Evolutionary conservation across 129 eudicot species (phyloP), one percentile per base, ranked within the genome.

Genomic region (Calendula officinalis): DNA sequence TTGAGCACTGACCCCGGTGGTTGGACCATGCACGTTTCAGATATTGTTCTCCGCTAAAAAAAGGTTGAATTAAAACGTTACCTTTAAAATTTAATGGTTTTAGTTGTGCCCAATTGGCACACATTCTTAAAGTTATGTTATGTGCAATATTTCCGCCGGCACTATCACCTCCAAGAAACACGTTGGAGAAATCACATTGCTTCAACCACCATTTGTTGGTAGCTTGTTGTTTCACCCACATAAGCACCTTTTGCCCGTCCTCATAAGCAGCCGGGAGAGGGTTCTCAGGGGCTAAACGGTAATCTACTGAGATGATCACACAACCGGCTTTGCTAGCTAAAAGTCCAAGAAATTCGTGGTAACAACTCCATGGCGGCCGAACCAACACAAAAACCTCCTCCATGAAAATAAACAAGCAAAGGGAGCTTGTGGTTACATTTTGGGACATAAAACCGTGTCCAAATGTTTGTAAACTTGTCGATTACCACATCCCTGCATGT

Each of bases 361-460:
- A 90, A 66, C 97, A 90, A 62, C 77, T 78, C 97, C 97, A 90
- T 27, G 95, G 95, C 81, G 35, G 97, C 81, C 14, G 97, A 86
- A 33, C 95, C 95, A 10, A 90, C 94, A 40, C 97, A 90, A 80
- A 90, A 90, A 51, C 97, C 97, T 49, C 97, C 97, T 6, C 97
- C 97, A 16, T 86, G 97, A 56, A 90, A 90, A 77, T 90, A 90
- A 47, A 86, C 80, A 14, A 90, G 63, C 54, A 84, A 70, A 32
- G 88, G 90, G 62, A 84, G 71, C 55, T 71, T 71, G 27, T 32
- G 54, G 4, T 64, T 30, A 68, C 64, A 34, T 37, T 70, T 84
- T 44, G 97, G 97, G 50, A 87, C 80, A 64, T 90, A 90, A 9
- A 84, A 66, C 51, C 97, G 97, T 6, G 94, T 94, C 97, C 97